Evolutionary conservation across 371 early-diverging fungal genomes (phyloP).

Genomic region (Scutellospora calospora): DNA sequence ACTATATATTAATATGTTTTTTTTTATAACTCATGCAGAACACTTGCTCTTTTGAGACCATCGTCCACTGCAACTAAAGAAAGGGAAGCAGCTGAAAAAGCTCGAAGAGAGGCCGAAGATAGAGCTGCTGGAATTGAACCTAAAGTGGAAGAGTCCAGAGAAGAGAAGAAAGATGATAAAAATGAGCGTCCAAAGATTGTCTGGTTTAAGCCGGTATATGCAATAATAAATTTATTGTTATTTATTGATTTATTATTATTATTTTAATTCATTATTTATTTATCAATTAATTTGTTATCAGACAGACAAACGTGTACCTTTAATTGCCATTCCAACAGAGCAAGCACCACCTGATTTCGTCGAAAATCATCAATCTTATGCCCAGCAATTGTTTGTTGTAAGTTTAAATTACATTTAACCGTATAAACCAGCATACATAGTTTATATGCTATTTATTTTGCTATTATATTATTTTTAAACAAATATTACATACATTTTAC

Average conservation of each 20-base stretch:
- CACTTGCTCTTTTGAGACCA: constrained; percentile 35
- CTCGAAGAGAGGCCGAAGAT: constrained; percentile 43
- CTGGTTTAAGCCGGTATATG: constrained; percentile 80
- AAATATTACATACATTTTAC: neutral
- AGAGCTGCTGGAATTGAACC: constrained; percentile 43
- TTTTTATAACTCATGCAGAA: constrained; percentile 22
- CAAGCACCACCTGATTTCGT: constrained; percentile 76
- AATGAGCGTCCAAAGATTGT: constrained; percentile 58
- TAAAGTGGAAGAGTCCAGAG: constrained; percentile 12
- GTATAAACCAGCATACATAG: no score
- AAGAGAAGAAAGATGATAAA: constrained; percentile 38
- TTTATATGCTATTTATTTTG: neutral
- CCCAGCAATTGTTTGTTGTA: constrained; percentile 64
- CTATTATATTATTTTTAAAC: neutral
- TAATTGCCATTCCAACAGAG: constrained; percentile 78
- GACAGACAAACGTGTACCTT: constrained; percentile 83
- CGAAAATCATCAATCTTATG: constrained; percentile 63
- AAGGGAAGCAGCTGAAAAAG: constrained; percentile 43
- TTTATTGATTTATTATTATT: neutral
- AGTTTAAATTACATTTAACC: constrained; percentile 45
- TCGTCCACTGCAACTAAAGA: constrained; percentile 44
- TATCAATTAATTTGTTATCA: constrained; percentile 29
- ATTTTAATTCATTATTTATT: neutral
- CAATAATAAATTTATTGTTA: neutral
- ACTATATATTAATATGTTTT: constrained; percentile 14